These are phyloP conservation scores for Yarrowia sp. DNA, from an alignment of 805 yeast genomes.

Conservation along the genomic window DNA sequence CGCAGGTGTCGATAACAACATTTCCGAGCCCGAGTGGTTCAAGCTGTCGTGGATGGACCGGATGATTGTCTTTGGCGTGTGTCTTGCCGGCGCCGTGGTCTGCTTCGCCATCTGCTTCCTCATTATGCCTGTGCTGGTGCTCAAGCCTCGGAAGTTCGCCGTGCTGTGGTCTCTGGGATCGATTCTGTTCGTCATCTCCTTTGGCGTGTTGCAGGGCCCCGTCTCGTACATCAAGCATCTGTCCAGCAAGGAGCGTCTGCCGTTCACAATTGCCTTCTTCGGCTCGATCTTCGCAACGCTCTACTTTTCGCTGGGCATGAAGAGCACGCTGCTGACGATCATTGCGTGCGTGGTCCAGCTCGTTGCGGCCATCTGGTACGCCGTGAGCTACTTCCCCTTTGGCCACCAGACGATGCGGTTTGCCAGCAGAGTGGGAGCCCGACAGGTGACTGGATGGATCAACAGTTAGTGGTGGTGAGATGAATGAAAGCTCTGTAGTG, in stretches of 20 bases:
- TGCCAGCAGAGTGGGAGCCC: constrained; percentile 55
- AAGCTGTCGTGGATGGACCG: constrained; percentile 70
- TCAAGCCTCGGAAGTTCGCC: constrained; percentile 90
- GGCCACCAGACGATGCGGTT: constrained; percentile 75
- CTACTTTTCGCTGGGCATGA: constrained; percentile 68
- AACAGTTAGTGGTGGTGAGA: no score
- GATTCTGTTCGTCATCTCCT: constrained; percentile 77
- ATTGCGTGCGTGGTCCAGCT: constrained; percentile 73
- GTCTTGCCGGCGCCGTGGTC: constrained; percentile 70
- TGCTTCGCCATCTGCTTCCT: constrained; percentile 82
- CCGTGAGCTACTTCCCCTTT: constrained; percentile 91
- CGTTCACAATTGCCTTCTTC: constrained; percentile 78
- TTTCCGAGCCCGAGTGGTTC: constrained; percentile 42
- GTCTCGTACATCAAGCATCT: constrained; percentile 73
- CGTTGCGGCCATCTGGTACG: constrained; percentile 84
- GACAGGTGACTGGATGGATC: constrained; percentile 49
- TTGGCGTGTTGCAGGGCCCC: constrained; percentile 92
- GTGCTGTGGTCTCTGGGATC: constrained; percentile 86
- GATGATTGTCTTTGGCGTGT: constrained; percentile 69
- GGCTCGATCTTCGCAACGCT: constrained; percentile 76
- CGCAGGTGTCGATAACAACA: not conserved
- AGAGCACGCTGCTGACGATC: constrained; percentile 72
- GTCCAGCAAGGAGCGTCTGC: constrained; percentile 68
- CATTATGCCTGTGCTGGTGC: constrained; percentile 82
- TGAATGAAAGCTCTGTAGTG: no score